Base-by-base conservation (phyloP, 2,329 filamentous ascomycete genomes). In the Aspergillus luchuensis region DNA sequence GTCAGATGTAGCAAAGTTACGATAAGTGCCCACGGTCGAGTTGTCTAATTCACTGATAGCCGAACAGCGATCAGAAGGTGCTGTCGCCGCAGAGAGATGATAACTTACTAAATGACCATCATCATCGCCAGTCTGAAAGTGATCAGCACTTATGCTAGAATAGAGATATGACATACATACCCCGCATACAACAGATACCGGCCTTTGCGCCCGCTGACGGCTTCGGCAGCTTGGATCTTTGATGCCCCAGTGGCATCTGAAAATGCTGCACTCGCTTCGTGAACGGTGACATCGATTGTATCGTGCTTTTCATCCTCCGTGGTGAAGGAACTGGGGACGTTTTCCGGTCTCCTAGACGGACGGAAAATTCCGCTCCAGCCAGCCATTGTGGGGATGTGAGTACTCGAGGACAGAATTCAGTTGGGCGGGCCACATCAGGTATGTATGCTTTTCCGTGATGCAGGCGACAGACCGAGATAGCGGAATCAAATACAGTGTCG, bases 1-100 rank as follows among this genome's bases (percentile, higher is more conserved):
- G 13, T 72, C 68, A 1, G 78, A 80, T 2, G 75, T 69, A 3
- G 78, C 77, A 63, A 80, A 80, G 57, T 74, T 76, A 48, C 74
- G 71, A 66, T 80, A 79, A 5, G 72, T 76, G 39, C 71, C 71
- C 13, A 76, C 69, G 2, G 76, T 77, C 2, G 73, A 69, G 55
- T 75, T 73, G 63, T 78, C 75, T 13, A 77, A 64, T 62, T 76
- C 71, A 69, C 74, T 77, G 52, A 28, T 8, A 38, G 13, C 7
- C 10, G 21, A 23, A 54, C 41, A n/a, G 17, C 19, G 10, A 19
- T 56, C 17, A 60, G 50, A 38, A 23, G 39, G 28, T 38, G 6
- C 30, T 17, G 4, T 10, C 21, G 4, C 25, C 19, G 3, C n/a
- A 13, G 11, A 33, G 13, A 8, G 3, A 6, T 11, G 5, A 8